phyloP scores from a whole-genome alignment of 1,284 basidiomycete genomes.

The Marasmius sp. region DNA sequence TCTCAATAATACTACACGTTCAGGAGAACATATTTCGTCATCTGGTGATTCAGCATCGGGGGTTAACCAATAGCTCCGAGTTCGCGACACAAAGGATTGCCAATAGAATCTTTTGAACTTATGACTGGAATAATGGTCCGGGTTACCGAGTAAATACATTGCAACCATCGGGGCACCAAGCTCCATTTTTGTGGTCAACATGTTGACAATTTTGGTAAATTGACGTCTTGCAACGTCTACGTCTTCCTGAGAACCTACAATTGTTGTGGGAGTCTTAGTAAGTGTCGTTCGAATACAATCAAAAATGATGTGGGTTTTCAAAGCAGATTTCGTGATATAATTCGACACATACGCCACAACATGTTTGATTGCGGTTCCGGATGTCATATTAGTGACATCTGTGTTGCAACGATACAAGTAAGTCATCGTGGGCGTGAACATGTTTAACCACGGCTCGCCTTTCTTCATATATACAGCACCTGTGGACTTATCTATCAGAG shows the following conservation, averaged over 20 bases:
- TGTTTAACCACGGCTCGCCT: conserved; percentile 33
- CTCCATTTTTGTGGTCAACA: not conserved
- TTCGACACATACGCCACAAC: conserved; percentile 38
- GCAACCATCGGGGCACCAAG: too few species aligned
- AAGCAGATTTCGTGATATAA: conserved; percentile 35
- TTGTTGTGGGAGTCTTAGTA: conserved; percentile 19
- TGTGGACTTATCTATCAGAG: conserved; percentile 22
- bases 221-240: not conserved
- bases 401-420: conserved; percentile 36
- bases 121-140: not conserved
- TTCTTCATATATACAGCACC: conserved; percentile 33
- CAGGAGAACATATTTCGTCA: not conserved
- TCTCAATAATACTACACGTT: not conserved
- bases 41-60: not conserved
- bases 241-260: conserved; percentile 5
- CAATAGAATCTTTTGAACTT: not conserved
- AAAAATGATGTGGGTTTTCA: conserved; percentile 36
- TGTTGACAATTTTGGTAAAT: not conserved
- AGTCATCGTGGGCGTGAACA: conserved; percentile 24
- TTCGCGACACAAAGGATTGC: not conserved
- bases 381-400: conserved; percentile 33
- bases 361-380: conserved; percentile 36
- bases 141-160: too few species aligned
- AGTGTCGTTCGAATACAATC: conserved; percentile 27
- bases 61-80: not conserved